Conservation (phyloP, 2,329 filamentous ascomycete species). For the Pseudopithomyces chartarum region DNA sequence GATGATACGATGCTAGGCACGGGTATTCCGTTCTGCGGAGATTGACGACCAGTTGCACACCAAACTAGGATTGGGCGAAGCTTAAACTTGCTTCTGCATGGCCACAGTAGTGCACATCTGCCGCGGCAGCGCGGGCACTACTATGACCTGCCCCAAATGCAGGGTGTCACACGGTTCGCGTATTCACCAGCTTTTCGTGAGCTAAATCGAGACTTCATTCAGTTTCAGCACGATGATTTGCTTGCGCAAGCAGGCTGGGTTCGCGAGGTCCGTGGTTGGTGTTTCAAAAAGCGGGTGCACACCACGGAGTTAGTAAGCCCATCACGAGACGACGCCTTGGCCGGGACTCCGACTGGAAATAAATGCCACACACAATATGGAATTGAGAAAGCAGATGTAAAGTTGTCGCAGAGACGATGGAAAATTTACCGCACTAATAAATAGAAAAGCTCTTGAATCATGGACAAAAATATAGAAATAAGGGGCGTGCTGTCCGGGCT, state of each 20-base stretch:
- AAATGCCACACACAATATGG: too few species aligned
- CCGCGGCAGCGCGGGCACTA: too few species aligned
- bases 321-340: neutral
- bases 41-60: neutral
- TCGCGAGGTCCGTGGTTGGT: neutral
- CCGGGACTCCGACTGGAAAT: too few species aligned
- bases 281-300: neutral
- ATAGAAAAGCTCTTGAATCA: too few species aligned
- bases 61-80: neutral
- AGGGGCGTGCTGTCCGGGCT: neutral
- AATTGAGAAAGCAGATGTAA: too few species aligned
- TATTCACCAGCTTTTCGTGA: too few species aligned
- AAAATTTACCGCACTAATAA: too few species aligned
- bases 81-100: conserved; percentile 1
- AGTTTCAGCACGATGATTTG: neutral
- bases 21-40: conserved; percentile 5
- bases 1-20: neutral
- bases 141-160: too few species aligned
- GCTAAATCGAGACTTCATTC: too few species aligned
- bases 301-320: conserved; percentile 1
- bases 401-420: too few species aligned
- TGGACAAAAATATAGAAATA: neutral
- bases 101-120: too few species aligned
- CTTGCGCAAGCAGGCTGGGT: neutral
- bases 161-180: too few species aligned